phyloP scores from a whole-genome alignment of 1,284 basidiomycete species.

The Porodaedalea pini region DNA sequence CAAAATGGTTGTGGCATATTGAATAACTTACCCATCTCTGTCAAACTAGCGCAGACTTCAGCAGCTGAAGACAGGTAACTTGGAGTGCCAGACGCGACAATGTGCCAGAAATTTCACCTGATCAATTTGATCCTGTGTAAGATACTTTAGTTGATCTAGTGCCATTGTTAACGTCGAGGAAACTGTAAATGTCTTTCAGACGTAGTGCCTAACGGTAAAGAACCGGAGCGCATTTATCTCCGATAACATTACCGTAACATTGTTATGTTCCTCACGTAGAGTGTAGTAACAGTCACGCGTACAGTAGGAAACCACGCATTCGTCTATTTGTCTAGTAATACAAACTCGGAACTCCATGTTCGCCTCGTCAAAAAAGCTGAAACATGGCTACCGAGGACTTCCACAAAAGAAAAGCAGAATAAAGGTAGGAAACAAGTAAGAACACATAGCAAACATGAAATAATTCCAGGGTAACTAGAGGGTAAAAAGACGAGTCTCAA shows the following conservation, averaged over 20 bases:
- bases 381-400: conserved; percentile 6
- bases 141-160: conserved; percentile 15
- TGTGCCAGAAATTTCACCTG: conserved; percentile 17
- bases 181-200: background rate
- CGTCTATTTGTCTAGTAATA: conserved; percentile 8
- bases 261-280: background rate
- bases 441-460: conserved; percentile 9
- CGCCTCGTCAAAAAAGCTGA: background rate
- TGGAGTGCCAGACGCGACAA: background rate
- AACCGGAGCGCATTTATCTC: background rate
- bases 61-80: background rate
- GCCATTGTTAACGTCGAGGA: background rate
- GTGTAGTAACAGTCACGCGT: background rate
- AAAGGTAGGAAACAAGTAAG: background rate
- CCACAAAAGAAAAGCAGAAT: conserved; percentile 5
- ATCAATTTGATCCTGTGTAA: conserved; percentile 22
- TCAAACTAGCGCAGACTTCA: conserved; percentile 11
- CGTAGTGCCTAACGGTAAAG: background rate
- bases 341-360: background rate
- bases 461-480: conserved; percentile 3
- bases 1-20: background rate
- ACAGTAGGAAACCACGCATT: conserved; percentile 2
- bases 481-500: background rate
- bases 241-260: too few species aligned
- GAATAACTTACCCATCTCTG: conserved; percentile 18